Conservation (phyloP, 345 rosid species). For the Raphanus raphanistrum region DNA sequence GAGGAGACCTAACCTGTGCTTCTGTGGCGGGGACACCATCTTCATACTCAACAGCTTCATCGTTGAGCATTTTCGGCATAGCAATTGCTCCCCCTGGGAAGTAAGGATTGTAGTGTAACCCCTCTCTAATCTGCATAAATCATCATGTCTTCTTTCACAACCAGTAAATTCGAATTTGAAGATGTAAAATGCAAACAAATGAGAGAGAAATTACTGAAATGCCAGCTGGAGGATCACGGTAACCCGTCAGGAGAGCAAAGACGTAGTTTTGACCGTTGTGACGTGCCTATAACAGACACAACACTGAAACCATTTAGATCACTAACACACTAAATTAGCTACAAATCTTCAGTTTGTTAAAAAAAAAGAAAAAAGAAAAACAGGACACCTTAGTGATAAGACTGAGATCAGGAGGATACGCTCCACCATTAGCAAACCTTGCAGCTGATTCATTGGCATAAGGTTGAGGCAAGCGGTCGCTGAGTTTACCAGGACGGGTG, state of each 20-base stretch:
- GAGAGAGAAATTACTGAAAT: constrained; percentile 52
- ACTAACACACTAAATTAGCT: constrained; percentile 7
- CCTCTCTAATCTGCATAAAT: constrained; percentile 76
- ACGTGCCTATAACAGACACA: constrained; percentile 71
- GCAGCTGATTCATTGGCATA: constrained; percentile 93
- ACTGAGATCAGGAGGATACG: constrained; percentile 99
- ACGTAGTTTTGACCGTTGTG: constrained; percentile 99
- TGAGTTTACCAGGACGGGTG: constrained; percentile 96
- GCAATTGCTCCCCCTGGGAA: constrained; percentile 99
- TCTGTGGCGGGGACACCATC: constrained; percentile 98
- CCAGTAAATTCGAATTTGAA: neutral
- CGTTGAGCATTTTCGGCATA: constrained; percentile 97
- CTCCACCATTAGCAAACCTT: constrained; percentile 99
- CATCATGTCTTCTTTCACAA: neutral
- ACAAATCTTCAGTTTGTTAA: constrained; percentile 8
- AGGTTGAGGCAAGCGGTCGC: constrained; percentile 94
- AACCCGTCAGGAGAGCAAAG: constrained; percentile 93
- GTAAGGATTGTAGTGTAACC: constrained; percentile 94
- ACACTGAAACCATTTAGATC: neutral
- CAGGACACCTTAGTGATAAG: constrained; percentile 86
- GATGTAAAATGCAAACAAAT: neutral
- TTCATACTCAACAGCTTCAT: constrained; percentile 97
- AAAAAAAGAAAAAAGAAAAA: neutral
- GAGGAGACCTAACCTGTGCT: constrained; percentile 68
- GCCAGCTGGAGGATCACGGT: constrained; percentile 99